Evolutionary conservation across 2,329 filamentous ascomycete species (phyloP), one percentile per base, ranked within the genome.

Genomic region (Cladobotryum mycophilum): DNA sequence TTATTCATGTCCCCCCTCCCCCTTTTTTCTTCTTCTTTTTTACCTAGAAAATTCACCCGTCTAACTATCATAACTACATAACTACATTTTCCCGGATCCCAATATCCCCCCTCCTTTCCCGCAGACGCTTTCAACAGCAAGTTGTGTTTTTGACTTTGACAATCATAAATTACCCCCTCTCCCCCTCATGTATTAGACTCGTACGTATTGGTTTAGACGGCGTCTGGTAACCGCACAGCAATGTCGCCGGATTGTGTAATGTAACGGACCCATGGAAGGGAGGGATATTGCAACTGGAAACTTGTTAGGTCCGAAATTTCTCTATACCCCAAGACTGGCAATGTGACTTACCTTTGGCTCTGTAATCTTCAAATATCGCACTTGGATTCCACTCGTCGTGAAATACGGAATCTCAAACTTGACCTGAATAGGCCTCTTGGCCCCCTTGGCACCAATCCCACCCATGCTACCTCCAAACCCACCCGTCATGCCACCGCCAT

Each of bases 361-460:
- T 57, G 95, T 97, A 64, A 99, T 99, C 80, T 99, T 99, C 69
- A 99, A 73, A 70, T 99, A 99, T 64, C 93, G 83, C 63, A 99
- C 93, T 71, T 99, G 95, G 60, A 99, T 99, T 57, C 93, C 93
- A 72, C 88, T 95, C 3, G 95, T 99, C n/a, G 93, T 99, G 68
- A 99, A 99, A 73, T 99, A 99, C n/a, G 93, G 93, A 65, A 99
- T 99, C 76, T 99, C 93, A 68, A 99, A 99, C 75, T 99, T 99
- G 74, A 99, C 93, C 69, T 91, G 92, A 64, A 99, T 99, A 1
- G 93, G 93, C 60, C 93, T 78, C 79, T 97, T 99, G 51, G 82
- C 81, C 17, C 88, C 88, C 74, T 97, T 97, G 52, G 83, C 85
- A n/a, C 80, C 84, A 25, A 93, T 82, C 57, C 92, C 92, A 53